A percentile compares a stretch with the other conserved stretches of the same genome.
These are phyloP conservation scores for Elongisporangium anandrum DNA, from an alignment of 352 stramenopile species.

Conservation along the genomic window DNA sequence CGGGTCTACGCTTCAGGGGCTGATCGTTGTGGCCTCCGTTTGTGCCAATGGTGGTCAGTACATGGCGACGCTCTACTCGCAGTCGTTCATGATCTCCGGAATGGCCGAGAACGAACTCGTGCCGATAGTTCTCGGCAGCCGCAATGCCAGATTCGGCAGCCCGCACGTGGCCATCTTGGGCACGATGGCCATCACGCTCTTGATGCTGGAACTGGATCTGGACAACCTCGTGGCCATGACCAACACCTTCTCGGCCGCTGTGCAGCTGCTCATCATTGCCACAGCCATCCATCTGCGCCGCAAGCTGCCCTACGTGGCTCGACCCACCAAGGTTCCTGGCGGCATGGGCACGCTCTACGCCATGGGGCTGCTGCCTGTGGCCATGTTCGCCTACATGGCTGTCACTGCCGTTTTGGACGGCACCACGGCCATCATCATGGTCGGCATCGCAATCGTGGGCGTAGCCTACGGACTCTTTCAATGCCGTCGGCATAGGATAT, in stretches of 20 bases:
- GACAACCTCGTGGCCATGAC: conserved; percentile 65
- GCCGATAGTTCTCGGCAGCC: conserved; percentile 62
- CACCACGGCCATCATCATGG: not conserved
- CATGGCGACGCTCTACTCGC: conserved; percentile 74
- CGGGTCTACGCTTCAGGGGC: conserved; percentile 60
- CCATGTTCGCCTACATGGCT: conserved; percentile 11
- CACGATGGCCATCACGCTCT: conserved; percentile 7
- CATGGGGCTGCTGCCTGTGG: conserved; percentile 7
- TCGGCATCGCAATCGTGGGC: not conserved
- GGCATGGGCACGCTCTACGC: conserved; percentile 6
- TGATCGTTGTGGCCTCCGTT: conserved; percentile 71
- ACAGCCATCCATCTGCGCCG: conserved; percentile 79
- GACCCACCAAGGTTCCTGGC: conserved; percentile 24
- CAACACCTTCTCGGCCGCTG: conserved; percentile 77
- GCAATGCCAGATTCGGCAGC: conserved; percentile 12
- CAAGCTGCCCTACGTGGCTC: conserved; percentile 27
- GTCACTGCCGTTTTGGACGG: not conserved
- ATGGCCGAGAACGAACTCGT: conserved; percentile 78
- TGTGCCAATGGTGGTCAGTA: conserved; percentile 85
- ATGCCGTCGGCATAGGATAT: not conserved
- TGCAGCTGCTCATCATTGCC: conserved; percentile 71
- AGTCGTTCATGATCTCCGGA: conserved; percentile 74
- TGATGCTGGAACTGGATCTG: conserved; percentile 25
- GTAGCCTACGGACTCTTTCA: not conserved
- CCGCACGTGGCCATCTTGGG: conserved; percentile 20